These are phyloP conservation scores for Thraustotheca clavata DNA, from an alignment of 352 stramenopile genomes.

Conservation along the genomic window DNA sequence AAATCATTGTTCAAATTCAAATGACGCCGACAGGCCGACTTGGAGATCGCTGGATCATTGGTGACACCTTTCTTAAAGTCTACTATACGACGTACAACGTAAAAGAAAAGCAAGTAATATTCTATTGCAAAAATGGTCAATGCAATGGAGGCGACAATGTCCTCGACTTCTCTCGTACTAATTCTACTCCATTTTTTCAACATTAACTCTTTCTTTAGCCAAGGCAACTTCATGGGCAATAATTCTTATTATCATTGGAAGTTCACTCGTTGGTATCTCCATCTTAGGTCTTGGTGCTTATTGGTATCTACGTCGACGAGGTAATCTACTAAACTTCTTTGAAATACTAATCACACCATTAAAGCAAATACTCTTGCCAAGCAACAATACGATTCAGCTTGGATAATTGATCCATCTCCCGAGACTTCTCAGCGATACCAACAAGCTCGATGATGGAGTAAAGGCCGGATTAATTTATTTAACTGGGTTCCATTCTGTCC, in stretches of 20 bases:
- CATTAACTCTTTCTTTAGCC: too few relatives aligned
- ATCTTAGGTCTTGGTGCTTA: background rate
- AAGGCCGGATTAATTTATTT: too few relatives aligned
- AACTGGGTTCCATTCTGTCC: too few relatives aligned
- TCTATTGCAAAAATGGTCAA: constrained; percentile 56
- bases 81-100: constrained; percentile 69
- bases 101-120: constrained; percentile 39
- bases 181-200: too few relatives aligned
- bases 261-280: background rate
- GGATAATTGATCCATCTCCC: background rate
- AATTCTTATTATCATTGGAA: constrained; percentile 8
- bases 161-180: constrained; percentile 7
- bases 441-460: too few relatives aligned
- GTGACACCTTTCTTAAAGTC: constrained; percentile 64
- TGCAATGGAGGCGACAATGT: constrained; percentile 16
- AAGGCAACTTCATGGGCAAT: constrained; percentile 13
- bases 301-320: background rate
- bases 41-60: constrained; percentile 61
- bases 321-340: background rate
- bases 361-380: background rate
- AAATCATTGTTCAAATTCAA: constrained; percentile 26
- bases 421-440: background rate
- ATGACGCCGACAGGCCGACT: constrained; percentile 23
- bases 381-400: background rate
- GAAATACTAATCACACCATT: background rate